Conservation (phyloP, 495 filamentous ascomycete genomes). For the Delitschia confertaspora region DNA sequence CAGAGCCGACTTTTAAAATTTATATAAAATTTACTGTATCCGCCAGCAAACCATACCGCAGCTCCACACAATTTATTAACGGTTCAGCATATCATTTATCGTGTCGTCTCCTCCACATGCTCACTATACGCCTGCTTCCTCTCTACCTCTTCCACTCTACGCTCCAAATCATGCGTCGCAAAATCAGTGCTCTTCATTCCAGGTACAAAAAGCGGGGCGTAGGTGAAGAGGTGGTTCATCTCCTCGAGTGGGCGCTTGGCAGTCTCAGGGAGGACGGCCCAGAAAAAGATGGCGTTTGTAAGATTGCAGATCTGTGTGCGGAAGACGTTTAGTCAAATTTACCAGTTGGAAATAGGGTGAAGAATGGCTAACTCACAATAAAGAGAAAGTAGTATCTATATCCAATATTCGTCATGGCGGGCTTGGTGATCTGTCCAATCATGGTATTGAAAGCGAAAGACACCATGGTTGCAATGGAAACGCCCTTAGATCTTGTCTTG, state of each 20-base stretch:
- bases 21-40: no score
- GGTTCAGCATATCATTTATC: no score
- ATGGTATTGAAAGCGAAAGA: constrained; percentile 65
- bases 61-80: no score
- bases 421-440: constrained; percentile 60
- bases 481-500: constrained; percentile 55
- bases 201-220: constrained; percentile 58
- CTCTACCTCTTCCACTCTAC: constrained; percentile 38
- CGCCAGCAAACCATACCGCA: no score
- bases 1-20: no score
- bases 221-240: constrained; percentile 62
- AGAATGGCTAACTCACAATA: constrained; percentile 32
- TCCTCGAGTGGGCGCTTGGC: constrained; percentile 57
- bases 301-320: constrained; percentile 38
- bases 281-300: constrained; percentile 59
- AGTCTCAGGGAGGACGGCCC: constrained; percentile 55
- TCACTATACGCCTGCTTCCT: constrained; percentile 33
- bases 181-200: constrained; percentile 37
- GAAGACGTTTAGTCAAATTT: neutral
- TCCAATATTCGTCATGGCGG: constrained; percentile 45
- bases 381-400: constrained; percentile 53
- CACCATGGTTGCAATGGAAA: constrained; percentile 57
- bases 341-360: neutral
- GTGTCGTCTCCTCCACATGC: constrained; percentile 14
- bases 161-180: constrained; percentile 38